These are phyloP conservation scores for Xylariaceae sp. DNA, from an alignment of 2,329 filamentous ascomycete genomes.

Conservation along the genomic window DNA sequence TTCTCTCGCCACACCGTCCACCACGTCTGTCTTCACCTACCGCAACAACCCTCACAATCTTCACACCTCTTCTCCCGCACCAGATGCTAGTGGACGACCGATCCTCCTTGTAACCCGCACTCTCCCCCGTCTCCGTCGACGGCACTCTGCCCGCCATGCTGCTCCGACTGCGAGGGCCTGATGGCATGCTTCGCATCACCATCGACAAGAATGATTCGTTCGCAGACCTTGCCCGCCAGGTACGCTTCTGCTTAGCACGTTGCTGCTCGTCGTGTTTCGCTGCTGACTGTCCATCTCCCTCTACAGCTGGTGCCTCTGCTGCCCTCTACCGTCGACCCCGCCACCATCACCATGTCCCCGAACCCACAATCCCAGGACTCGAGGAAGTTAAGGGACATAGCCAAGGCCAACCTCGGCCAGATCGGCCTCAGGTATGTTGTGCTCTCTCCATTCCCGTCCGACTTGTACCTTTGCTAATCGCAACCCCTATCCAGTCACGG, in stretches of 20 bases:
- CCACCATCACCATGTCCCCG: constrained; percentile 61
- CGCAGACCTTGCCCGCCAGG: constrained; percentile 54
- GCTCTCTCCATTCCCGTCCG: not conserved
- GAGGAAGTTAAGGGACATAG: constrained; percentile 58
- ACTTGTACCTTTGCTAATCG: not conserved
- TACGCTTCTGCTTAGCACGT: constrained; percentile 28
- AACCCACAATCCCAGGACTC: constrained; percentile 56
- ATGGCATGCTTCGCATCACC: constrained; percentile 86
- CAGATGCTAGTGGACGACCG: no score
- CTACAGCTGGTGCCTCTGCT: constrained; percentile 56
- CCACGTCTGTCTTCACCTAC: no score
- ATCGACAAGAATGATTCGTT: constrained; percentile 76
- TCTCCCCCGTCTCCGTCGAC: not conserved
- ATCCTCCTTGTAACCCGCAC: not conserved
- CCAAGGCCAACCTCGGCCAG: constrained; percentile 53
- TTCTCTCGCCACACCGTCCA: no score
- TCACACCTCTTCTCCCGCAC: no score
- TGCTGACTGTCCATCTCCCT: constrained; percentile 8
- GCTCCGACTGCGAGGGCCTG: constrained; percentile 82
- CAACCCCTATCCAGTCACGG: constrained; percentile 63
- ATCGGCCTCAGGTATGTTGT: constrained; percentile 56
- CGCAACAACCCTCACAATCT: no score
- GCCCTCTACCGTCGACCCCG: constrained; percentile 60
- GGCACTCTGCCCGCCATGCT: constrained; percentile 57
- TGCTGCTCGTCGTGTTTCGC: not conserved